These are phyloP conservation scores for Imleria badia DNA, from an alignment of 768 basidiomycete species.

Conservation along the genomic window DNA sequence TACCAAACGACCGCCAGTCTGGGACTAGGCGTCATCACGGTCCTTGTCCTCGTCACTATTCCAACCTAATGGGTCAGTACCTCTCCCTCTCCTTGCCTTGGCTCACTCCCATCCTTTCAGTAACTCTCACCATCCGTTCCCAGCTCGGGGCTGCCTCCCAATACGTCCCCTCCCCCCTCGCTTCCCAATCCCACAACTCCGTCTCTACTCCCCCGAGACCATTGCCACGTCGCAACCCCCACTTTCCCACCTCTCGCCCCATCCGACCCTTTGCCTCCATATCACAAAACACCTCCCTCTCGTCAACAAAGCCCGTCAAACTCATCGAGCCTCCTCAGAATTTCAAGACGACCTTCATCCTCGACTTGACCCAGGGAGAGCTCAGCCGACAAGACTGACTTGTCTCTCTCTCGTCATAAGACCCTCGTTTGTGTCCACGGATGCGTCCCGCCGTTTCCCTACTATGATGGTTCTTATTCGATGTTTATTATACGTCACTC, in stretches of 20 bases:
- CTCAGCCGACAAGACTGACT: slow-evolving; percentile 64
- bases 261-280: slow-evolving; percentile 77
- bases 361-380: slow-evolving; percentile 83
- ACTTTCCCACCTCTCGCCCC: slow-evolving; percentile 72
- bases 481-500: slow-evolving; percentile 19
- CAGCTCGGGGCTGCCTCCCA: slow-evolving; percentile 34
- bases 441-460: not conserved
- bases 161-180: slow-evolving; percentile 63
- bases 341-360: slow-evolving; percentile 65
- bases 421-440: not conserved
- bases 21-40: slow-evolving; percentile 30
- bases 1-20: slow-evolving; percentile 29
- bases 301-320: slow-evolving; percentile 56
- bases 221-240: slow-evolving; percentile 43
- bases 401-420: not conserved
- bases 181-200: slow-evolving; percentile 38
- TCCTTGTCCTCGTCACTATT: slow-evolving; percentile 16
- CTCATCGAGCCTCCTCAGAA: slow-evolving; percentile 79
- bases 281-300: slow-evolving; percentile 21
- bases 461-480: slow-evolving; percentile 17
- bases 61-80: slow-evolving; percentile 39
- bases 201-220: slow-evolving; percentile 33
- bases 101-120: slow-evolving; percentile 18
- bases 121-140: slow-evolving; percentile 41
- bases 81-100: not conserved